Evolutionary conservation across 768 basidiomycete genomes (phyloP).

Genomic region (Hortiboletus campestris): DNA sequence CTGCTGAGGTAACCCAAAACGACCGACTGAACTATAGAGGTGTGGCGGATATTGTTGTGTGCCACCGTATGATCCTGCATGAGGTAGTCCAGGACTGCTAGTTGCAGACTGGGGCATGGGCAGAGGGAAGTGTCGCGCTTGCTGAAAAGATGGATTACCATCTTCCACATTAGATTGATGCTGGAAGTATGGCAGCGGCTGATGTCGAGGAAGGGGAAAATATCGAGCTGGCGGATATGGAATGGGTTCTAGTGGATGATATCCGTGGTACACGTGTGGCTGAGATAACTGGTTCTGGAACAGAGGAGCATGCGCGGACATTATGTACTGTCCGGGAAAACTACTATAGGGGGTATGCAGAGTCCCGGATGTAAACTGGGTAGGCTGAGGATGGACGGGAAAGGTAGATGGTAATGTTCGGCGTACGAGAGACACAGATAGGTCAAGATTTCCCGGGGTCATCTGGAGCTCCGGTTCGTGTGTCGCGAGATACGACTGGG

Average conservation of each 20-base stretch:
- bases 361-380: slow-evolving; percentile 25
- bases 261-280: slow-evolving; percentile 35
- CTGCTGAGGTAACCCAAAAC: slow-evolving; percentile 38
- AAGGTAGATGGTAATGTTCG: slow-evolving; percentile 10
- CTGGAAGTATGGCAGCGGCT: slow-evolving; percentile 38
- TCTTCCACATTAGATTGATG: slow-evolving; percentile 37
- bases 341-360: slow-evolving; percentile 34
- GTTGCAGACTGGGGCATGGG: slow-evolving; percentile 25
- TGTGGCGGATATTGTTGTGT: slow-evolving; percentile 14
- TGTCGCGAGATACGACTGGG: not conserved
- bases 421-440: not conserved
- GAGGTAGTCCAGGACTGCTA: slow-evolving; percentile 16
- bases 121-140: slow-evolving; percentile 18
- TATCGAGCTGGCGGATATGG: slow-evolving; percentile 43
- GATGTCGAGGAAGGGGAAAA: slow-evolving; percentile 36
- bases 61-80: slow-evolving; percentile 20
- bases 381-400: slow-evolving; percentile 22
- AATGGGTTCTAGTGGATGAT: slow-evolving; percentile 34
- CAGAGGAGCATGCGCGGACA: slow-evolving; percentile 40
- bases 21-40: slow-evolving; percentile 31
- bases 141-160: slow-evolving; percentile 25
- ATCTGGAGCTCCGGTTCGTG: not conserved
- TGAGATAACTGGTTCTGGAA: slow-evolving; percentile 31
- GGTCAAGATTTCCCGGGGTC: not conserved
- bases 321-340: slow-evolving; percentile 47